Evolutionary conservation across 306 rosid genomes (phyloP), one percentile per base, ranked within the genome.

Genomic region (Dalbergia oliveri): DNA sequence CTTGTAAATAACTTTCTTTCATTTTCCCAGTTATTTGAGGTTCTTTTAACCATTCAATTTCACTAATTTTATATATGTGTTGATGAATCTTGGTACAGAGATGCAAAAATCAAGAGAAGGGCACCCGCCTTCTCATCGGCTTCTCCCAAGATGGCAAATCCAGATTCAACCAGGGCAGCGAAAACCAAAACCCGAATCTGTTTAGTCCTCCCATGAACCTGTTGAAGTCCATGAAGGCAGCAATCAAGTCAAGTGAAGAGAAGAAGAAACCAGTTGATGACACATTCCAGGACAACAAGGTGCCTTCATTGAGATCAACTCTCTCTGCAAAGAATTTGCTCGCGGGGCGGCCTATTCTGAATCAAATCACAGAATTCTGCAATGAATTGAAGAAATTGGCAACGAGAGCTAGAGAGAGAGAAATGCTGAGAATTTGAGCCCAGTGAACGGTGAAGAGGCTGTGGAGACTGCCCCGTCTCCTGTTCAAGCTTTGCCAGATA

Each of bases 361-460:
- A 87, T 73, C 99, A 91, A 81, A 90, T 96, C 80, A 87, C 98
- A 2, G 99, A 91, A 57, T 93, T 96, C 84, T 96, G 97, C 79
- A 88, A 75, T 61, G 99, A 96, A 31, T 78, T 96, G 87, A 96
- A 93, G 89, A 91, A 85, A 85, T 62, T 96, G 89, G 94, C 97
- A 0, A 82, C 65, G 45, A 88, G 92, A 81, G 80, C 78, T 0
- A 91, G 76, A 82, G 97, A 90, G 86, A 84, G 86, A 81, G 97
- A 91, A 82, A 87, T 72, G 85, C 73, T 37, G 92, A 84, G 72
- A 79, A 44, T 51, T 43, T 57, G 67, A 81, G 47, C 34, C 80
- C 59, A 12, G 45, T 15, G 62, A 87, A 80, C 81, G 76, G 72
- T 63, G 72, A 73, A 39, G 90, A 49, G 60, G 70, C 39, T 19